Evolutionary conservation across 2,329 filamentous ascomycete species (phyloP), one percentile per base, ranked within the genome.

Genomic region (Stagonosporopsis rhizophila): DNA sequence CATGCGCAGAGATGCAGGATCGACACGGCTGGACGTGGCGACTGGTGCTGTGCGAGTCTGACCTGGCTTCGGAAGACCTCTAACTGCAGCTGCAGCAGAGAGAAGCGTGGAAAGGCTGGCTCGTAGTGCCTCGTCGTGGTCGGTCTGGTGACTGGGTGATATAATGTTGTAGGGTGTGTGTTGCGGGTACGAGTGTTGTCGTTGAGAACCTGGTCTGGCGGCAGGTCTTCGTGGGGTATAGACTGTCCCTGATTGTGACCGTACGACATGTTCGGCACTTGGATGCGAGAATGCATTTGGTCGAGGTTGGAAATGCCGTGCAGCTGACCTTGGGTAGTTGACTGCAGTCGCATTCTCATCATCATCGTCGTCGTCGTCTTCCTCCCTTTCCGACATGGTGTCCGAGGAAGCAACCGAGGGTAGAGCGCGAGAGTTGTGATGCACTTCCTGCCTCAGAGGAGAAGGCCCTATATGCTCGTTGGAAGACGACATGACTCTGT

Each of bases 61-160:
- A n/a, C 74, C 72, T 23, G 75, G 68, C 61, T 95, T 96, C 0
- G 89, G 87, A 15, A 95, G 81, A 4, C 90, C 89, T 39, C 95
- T 86, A 1, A 94, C 95, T 0, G 94, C 95, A 3, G 93, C 92
- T 0, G 92, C 94, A 69, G 92, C 96, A n/a, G 94, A 97, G 12
- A 99, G 85, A 12, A 99, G 83, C 0, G 95, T 98, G 0, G 92
- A 96, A n/a, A 99, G 83, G 44, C 92, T 96, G 19, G 95, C 92
- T 30, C 95, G 88, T 11, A 99, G 83, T 2, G 92, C 95, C 27
- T 92, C 95, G 68, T 99, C 95, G 67, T 98, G 93, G 67, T 98
- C 92, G 44, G 91, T 88, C 65, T 92, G 91, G 67, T 91, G 87
- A 3, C 86, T 85, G 1, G 91, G 89, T 0, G 89, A 88, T 71